A percentile compares a stretch with the other conserved stretches of the same genome.
Conservation (phyloP, 1,284 basidiomycete species). For the Naganishia sp. region DNA sequence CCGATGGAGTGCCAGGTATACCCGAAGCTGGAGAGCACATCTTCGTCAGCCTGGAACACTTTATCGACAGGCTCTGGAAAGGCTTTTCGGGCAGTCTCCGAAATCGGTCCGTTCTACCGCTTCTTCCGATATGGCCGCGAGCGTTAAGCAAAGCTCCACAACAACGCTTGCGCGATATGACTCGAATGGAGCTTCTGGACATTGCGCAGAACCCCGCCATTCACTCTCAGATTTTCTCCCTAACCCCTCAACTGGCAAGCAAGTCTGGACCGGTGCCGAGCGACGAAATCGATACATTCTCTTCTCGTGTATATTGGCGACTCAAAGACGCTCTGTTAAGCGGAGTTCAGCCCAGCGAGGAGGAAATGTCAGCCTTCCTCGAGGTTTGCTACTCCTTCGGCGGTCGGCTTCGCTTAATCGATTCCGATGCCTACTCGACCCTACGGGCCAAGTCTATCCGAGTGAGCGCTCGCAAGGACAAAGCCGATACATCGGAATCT, state of each 20-base stretch:
- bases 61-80: conserved; percentile 4
- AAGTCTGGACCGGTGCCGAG: background rate
- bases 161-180: background rate
- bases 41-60: background rate
- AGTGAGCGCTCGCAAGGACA: background rate
- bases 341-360: background rate
- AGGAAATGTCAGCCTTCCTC: conserved; percentile 12
- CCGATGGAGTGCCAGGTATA: background rate
- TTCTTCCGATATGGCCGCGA: conserved; percentile 22
- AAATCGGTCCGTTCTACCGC: background rate
- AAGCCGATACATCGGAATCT: background rate
- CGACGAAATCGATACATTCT: conserved; percentile 17
- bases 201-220: conserved; percentile 4
- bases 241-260: background rate
- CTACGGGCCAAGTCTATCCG: background rate
- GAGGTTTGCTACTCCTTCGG: conserved; percentile 21
- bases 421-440: background rate
- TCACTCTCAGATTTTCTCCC: conserved; percentile 14
- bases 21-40: background rate
- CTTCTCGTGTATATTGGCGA: conserved; percentile 22
- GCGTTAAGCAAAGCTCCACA: background rate
- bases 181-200: conserved; percentile 4
- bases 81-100: too few species aligned
- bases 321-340: conserved; percentile 10
- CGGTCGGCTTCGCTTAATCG: conserved; percentile 17